phyloP scores from a whole-genome alignment of 345 rosid genomes.

The Draba incana region DNA sequence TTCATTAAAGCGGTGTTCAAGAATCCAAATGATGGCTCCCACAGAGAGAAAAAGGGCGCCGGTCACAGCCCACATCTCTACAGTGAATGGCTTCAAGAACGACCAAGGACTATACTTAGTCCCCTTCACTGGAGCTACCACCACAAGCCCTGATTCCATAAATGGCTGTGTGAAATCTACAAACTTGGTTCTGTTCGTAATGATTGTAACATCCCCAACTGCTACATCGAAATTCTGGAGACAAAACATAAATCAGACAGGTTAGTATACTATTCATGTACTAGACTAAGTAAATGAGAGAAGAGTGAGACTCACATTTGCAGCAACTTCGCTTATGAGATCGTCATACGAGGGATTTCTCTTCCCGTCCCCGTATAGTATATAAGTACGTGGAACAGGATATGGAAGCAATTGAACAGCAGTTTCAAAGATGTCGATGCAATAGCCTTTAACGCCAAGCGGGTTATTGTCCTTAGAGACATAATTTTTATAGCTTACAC shows the following conservation, averaged over 20 bases:
- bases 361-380: constrained; percentile 67
- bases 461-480: constrained; percentile 60
- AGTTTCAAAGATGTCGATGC: constrained; percentile 92
- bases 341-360: constrained; percentile 64
- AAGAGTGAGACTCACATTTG: constrained; percentile 59
- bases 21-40: constrained; percentile 96
- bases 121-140: constrained; percentile 75
- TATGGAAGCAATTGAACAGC: constrained; percentile 83
- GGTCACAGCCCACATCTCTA: constrained; percentile 88
- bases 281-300: constrained; percentile 14
- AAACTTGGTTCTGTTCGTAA: constrained; percentile 74
- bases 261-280: constrained; percentile 8
- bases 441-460: constrained; percentile 78
- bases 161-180: constrained; percentile 95
- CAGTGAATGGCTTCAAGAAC: constrained; percentile 84
- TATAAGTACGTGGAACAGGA: constrained; percentile 71
- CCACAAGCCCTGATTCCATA: constrained; percentile 83
- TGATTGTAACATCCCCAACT: constrained; percentile 76
- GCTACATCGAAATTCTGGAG: constrained; percentile 78
- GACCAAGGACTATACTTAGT: constrained; percentile 89
- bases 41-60: constrained; percentile 78
- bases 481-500: constrained; percentile 63
- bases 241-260: constrained; percentile 25
- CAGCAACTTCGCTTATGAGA: constrained; percentile 61
- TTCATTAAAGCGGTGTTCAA: constrained; percentile 79